phyloP scores from a whole-genome alignment of 1,284 basidiomycete genomes.

The Xanthoconium separans region DNA sequence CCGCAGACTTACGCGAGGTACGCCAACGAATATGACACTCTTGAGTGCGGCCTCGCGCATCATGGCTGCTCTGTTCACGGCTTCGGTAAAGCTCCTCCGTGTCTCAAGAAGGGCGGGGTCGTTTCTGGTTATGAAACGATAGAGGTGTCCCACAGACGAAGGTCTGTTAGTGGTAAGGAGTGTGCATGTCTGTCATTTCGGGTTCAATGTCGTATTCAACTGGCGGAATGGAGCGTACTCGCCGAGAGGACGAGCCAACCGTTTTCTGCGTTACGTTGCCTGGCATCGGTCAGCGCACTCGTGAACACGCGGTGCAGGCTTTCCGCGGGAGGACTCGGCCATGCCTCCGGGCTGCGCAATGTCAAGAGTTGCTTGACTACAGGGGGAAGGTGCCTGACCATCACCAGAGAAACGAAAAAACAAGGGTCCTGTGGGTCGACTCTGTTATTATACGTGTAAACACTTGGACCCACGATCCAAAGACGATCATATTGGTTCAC shows the following conservation, averaged over 20 bases:
- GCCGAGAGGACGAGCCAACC: constrained; percentile 86
- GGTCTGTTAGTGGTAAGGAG: constrained; percentile 83
- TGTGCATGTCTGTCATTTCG: constrained; percentile 67
- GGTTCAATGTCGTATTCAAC: constrained; percentile 20
- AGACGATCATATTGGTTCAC: constrained; percentile 25
- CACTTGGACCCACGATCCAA: not conserved
- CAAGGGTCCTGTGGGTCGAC: not conserved
- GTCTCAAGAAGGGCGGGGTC: constrained; percentile 44
- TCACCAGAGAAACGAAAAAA: constrained; percentile 13
- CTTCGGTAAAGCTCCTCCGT: constrained; percentile 46
- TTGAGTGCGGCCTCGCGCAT: constrained; percentile 95
- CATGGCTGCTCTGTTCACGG: constrained; percentile 71
- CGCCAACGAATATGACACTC: constrained; percentile 90
- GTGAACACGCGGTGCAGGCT: constrained; percentile 58
- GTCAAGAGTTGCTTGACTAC: constrained; percentile 72
- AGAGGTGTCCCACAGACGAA: constrained; percentile 74
- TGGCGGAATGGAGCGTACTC: constrained; percentile 29
- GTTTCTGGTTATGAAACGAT: constrained; percentile 68
- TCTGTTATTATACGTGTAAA: not conserved
- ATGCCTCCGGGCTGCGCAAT: constrained; percentile 63
- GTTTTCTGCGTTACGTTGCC: constrained; percentile 61
- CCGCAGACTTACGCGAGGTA: constrained; percentile 64
- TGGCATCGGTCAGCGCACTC: constrained; percentile 62
- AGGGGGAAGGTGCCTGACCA: constrained; percentile 46
- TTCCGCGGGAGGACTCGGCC: constrained; percentile 55